A percentile compares a stretch with the other conserved stretches of the same genome.
phyloP scores from a whole-genome alignment of 306 rosid species.

The Ormosia semicastrata region DNA sequence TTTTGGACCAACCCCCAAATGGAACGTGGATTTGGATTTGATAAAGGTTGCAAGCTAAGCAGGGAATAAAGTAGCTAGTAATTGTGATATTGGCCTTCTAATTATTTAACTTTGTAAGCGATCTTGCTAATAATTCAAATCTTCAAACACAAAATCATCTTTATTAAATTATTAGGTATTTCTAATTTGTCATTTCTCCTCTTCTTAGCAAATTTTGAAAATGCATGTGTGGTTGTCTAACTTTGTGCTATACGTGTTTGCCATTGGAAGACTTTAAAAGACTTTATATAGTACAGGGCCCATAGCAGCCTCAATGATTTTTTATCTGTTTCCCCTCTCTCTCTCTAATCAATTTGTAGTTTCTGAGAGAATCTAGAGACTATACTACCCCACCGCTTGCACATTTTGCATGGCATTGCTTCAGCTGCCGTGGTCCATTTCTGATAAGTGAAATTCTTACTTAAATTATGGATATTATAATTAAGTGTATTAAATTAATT shows the following conservation, averaged over 20 bases:
- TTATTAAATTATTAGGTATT: neutral
- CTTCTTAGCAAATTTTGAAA: neutral
- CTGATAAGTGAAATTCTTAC: too few relatives aligned
- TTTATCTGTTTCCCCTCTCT: neutral
- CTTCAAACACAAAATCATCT: neutral
- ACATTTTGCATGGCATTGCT: constrained; percentile 33
- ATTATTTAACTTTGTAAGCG: neutral
- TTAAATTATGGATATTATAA: too few relatives aligned
- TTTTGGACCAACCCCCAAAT: neutral
- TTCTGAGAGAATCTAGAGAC: neutral
- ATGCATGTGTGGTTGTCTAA: constrained; percentile 24
- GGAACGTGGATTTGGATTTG: neutral
- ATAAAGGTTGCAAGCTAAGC: constrained; percentile 13
- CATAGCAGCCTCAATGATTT: constrained; percentile 31
- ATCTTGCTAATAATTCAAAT: neutral
- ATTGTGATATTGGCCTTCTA: neutral
- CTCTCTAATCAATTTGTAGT: neutral
- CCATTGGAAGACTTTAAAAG: neutral
- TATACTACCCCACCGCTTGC: neutral
- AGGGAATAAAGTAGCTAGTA: neutral
- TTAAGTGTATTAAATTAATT: too few relatives aligned
- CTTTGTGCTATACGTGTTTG: neutral
- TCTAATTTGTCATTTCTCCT: neutral
- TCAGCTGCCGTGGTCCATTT: neutral
- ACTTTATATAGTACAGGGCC: neutral